Evolutionary conservation across 768 basidiomycete genomes (phyloP).

Genomic region (Pholiota microspora): DNA sequence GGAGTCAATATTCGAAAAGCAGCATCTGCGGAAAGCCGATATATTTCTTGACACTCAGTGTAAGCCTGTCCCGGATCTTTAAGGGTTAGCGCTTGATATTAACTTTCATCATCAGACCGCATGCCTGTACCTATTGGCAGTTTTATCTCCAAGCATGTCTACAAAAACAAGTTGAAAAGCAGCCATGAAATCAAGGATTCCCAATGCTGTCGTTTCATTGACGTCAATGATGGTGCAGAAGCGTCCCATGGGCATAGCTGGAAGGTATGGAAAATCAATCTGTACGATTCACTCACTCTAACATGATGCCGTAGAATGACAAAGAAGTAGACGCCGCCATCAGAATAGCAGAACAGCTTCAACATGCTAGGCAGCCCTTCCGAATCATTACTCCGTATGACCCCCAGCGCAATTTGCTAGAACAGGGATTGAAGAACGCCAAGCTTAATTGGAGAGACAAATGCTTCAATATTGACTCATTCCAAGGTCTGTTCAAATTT

Average conservation of each 20-base stretch:
- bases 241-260: conserved; percentile 31
- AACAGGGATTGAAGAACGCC: conserved; percentile 43
- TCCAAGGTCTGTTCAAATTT: conserved; percentile 53
- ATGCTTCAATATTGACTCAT: conserved; percentile 77
- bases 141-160: conserved; percentile 61
- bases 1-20: conserved; percentile 61
- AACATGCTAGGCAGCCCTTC: conserved; percentile 38
- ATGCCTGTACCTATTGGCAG: conserved; percentile 65
- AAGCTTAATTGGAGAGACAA: conserved; percentile 54
- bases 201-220: conserved; percentile 56
- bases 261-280: conserved; percentile 25
- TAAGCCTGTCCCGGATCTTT: conserved; percentile 25
- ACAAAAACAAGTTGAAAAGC: conserved; percentile 49
- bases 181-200: conserved; percentile 32
- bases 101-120: conserved; percentile 35
- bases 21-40: conserved; percentile 40
- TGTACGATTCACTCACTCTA: neutral
- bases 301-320: conserved; percentile 42
- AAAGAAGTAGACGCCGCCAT: conserved; percentile 48
- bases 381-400: conserved; percentile 77
- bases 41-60: conserved; percentile 63
- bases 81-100: neutral
- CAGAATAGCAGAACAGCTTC: conserved; percentile 42
- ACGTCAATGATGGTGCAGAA: conserved; percentile 39
- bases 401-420: conserved; percentile 55